Conservation (phyloP, 2,329 filamentous ascomycete genomes). For the Colletotrichum agaves region DNA sequence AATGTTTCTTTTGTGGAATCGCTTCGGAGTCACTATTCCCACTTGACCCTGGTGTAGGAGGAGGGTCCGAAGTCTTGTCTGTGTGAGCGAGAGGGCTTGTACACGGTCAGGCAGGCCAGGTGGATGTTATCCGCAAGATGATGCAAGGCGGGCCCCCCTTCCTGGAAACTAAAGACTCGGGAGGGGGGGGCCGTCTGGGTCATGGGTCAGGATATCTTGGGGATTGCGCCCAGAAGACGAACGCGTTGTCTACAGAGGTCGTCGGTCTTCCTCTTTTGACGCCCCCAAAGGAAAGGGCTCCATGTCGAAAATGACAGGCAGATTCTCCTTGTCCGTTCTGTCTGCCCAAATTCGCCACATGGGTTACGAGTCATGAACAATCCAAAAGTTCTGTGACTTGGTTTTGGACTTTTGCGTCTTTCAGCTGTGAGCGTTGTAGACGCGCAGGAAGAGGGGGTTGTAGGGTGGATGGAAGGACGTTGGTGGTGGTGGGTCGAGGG, state of each 20-base stretch:
- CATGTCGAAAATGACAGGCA: neutral
- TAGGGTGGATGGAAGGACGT: neutral
- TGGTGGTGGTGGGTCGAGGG: slow-evolving; percentile 8
- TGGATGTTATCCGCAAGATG: slow-evolving; percentile 1
- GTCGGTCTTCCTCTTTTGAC: slow-evolving; percentile 20
- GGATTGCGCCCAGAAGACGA: slow-evolving; percentile 1
- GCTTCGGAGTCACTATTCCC: neutral
- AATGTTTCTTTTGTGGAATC: neutral
- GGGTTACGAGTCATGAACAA: slow-evolving; percentile 21
- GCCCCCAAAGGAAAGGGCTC: neutral
- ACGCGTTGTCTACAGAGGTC: neutral
- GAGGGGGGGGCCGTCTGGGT: slow-evolving; percentile 14
- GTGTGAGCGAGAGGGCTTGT: neutral
- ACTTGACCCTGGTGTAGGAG: neutral
- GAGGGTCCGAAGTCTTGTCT: neutral
- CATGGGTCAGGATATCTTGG: slow-evolving; percentile 10
- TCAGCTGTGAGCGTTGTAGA: neutral
- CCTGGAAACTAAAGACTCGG: slow-evolving; percentile 7
- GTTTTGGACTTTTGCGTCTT: neutral
- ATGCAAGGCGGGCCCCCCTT: neutral
- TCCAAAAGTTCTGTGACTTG: neutral
- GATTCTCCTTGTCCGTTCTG: slow-evolving; percentile 14
- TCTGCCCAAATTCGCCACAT: slow-evolving; percentile 14
- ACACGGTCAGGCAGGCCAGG: neutral
- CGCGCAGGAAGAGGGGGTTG: neutral